Evolutionary conservation across 345 rosid genomes (phyloP), one percentile per base, ranked within the genome.

Genomic region (Salix suchowensis): DNA sequence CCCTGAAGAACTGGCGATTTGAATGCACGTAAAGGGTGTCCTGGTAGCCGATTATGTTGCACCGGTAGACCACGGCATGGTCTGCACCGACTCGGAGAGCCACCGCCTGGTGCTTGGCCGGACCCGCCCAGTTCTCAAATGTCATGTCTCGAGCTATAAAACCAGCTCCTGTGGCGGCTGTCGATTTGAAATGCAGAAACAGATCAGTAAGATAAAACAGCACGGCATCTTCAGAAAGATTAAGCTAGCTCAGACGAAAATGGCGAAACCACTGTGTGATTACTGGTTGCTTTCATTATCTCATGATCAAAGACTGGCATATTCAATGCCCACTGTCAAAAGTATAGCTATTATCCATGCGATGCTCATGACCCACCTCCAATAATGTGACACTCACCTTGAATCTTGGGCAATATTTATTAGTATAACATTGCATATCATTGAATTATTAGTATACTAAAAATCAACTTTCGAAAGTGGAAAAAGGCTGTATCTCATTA

Each of bases 21-120:
- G 98, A 92, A 80, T 96, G 99, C 15, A 93, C 98, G 64, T 96
- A 96, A 23, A 96, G 88, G 0, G 98, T 91, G 88, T 96, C 99
- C 65, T 96, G 99, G 86, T 86, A 93, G 6, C 99, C 99, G 1
- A 88, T 84, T 1, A 96, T 71, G 84, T 78, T 91, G 91, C 99
- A 96, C 36, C 91, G 79, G 71, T 92, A 92, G 52, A 96, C 87
- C 62, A 93, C 99, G 0, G 98, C 94, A 36, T 96, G 98, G 79
- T 96, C 99, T 1, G 99, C 97, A 0, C 99, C 98, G 2, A 96
- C 72, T 0, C 99, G 92, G 67, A 96, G 98, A 4, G 99, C 99
- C 34, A 96, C 99, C 0, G 99, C 99, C n/a, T 93, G 99, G 80
- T 93, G 98, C 89, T 91, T 96, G 0, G 76, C 83, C 0, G 99